Evolutionary conservation across 176 grass and related monocot genomes (phyloP), one percentile per base, ranked within the genome.

Genomic region (Triticum urartu): DNA sequence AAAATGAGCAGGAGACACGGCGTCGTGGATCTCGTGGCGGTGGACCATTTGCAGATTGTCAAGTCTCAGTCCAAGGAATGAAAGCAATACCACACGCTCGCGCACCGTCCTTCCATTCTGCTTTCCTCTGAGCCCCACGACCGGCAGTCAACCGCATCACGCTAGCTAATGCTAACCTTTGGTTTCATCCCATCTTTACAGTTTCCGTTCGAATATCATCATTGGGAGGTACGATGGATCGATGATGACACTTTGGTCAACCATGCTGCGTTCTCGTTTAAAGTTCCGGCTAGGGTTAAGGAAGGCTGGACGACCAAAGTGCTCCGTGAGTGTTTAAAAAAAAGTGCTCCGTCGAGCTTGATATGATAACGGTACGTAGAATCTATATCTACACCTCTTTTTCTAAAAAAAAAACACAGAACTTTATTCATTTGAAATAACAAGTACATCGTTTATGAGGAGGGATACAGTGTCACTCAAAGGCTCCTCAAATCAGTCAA

Each of bases 21-120:
- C 75, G 11, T 32, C 10, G 75, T 89, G 87, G 87, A 80, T 64
- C 54, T 80, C 50, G 75, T 11, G 74, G 80, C 80, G 80, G 25
- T 71, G 50, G 64, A 48, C n/a, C 79, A 68, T 25, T 1, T 32
- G 5, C 48, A 47, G 63, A 75, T 14, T n/a, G 40, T 74, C 39
- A 43, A 24, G 77, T 80, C 25, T 34, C 25, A 0, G 17, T 24
- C 25, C 50, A 83, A 70, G n/a, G 69, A 72, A 70, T 45, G 60
- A 12, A 83, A 64, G 38, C 74, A 64, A 88, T 9, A 5, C 81
- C 5, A 64, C 26, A 15, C 9, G 0, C 60, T 1, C 60, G 60
- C n/a, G 6, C 39, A 30, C 15, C 54, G 60, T 64, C 28, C 28
- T 30, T 64, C 14, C 59, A 5, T 56, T 81, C 1, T 38, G 1